A percentile compares a stretch with the other conserved stretches of the same genome.
phyloP scores from a whole-genome alignment of 2,329 filamentous ascomycete genomes.

The Arthrobotrys megalospora region DNA sequence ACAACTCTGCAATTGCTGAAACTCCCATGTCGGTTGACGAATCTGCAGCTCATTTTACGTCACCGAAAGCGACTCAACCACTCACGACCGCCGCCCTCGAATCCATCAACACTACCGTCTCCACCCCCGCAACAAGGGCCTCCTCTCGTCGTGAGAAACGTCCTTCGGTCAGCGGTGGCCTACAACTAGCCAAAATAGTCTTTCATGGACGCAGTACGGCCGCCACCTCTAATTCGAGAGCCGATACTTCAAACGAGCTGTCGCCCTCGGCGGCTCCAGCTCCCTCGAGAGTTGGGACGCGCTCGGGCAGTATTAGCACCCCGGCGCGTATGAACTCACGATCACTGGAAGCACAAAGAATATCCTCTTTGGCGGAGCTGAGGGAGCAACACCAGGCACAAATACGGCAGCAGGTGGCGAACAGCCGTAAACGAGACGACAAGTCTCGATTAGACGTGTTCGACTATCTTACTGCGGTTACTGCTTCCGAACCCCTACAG shows the following conservation, averaged over 20 bases:
- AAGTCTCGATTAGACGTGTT: conserved; percentile 67
- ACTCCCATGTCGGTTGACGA: conserved; percentile 58
- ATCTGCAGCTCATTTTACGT: conserved; percentile 11
- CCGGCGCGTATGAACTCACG: conserved; percentile 56
- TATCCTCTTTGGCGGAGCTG: conserved; percentile 40
- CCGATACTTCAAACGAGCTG: conserved; percentile 43
- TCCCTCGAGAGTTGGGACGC: conserved; percentile 49
- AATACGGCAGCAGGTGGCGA: conserved; percentile 41
- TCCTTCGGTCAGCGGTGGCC: conserved; percentile 41
- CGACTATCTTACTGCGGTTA: conserved; percentile 77
- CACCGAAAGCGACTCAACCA: conserved; percentile 45
- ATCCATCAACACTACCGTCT: conserved; percentile 52
- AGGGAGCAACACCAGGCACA: conserved; percentile 46
- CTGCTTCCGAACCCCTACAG: conserved; percentile 75
- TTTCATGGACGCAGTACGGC: conserved; percentile 61
- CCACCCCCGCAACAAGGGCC: conserved; percentile 53
- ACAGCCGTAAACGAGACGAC: conserved; percentile 67
- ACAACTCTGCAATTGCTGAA: conserved; percentile 53
- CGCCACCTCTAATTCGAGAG: conserved; percentile 28
- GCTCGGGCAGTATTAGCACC: conserved; percentile 56
- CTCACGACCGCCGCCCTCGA: conserved; percentile 56
- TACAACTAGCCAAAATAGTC: conserved; percentile 59
- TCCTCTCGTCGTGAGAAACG: conserved; percentile 60
- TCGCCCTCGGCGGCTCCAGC: conserved; percentile 48
- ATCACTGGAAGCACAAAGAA: conserved; percentile 56